Conservation (phyloP, 441 rosid species). For the Brassica balearica region DNA sequence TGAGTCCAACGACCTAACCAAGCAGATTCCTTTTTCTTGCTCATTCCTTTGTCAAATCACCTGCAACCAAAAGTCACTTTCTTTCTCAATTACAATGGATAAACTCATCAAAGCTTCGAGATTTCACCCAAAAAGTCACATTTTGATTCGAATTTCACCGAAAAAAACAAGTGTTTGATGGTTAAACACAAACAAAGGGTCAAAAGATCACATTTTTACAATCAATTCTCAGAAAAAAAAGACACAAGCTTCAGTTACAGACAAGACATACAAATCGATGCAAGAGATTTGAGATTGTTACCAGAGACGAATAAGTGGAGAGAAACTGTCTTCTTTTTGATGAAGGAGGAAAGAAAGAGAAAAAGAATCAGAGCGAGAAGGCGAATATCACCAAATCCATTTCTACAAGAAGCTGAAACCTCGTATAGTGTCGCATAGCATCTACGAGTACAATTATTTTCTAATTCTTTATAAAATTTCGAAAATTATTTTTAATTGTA, state of each 20-base stretch:
- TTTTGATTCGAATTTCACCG: background rate
- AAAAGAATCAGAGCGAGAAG: slow-evolving; percentile 17
- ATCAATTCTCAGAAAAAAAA: background rate
- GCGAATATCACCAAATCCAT: background rate
- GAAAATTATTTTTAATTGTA: background rate
- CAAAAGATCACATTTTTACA: slow-evolving; percentile 1
- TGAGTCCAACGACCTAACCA: slow-evolving; percentile 47
- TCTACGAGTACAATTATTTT: slow-evolving; percentile 27
- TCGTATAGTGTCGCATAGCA: slow-evolving; percentile 34
- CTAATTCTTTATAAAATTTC: background rate
- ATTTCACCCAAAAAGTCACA: background rate
- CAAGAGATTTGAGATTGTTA: slow-evolving; percentile 31
- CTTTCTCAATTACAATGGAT: background rate
- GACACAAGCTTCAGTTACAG: background rate
- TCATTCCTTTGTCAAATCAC: slow-evolving; percentile 36
- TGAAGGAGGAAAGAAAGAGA: background rate
- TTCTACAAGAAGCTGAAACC: slow-evolving; percentile 34
- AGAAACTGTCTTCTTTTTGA: background rate
- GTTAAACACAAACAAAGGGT: background rate
- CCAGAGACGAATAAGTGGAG: slow-evolving; percentile 43
- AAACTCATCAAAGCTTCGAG: slow-evolving; percentile 4
- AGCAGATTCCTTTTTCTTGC: slow-evolving; percentile 28
- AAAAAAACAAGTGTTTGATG: background rate
- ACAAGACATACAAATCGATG: background rate
- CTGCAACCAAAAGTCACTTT: background rate